A percentile compares a stretch with the other conserved stretches of the same genome.
phyloP scores from a whole-genome alignment of 257 asterid genomes.

The Linaria vulgaris region DNA sequence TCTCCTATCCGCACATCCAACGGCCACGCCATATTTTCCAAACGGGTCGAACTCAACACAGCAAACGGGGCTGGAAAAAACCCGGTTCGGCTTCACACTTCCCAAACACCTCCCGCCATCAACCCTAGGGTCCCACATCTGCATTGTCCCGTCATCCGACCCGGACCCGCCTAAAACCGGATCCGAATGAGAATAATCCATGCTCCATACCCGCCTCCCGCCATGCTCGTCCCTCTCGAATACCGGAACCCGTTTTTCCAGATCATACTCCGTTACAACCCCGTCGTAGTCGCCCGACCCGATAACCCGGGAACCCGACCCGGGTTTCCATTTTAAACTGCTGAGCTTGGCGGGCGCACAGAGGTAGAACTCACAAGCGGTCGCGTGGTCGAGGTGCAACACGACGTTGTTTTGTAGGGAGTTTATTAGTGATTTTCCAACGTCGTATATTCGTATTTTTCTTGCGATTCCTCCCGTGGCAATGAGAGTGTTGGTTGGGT shows the following conservation, averaged over 20 bases:
- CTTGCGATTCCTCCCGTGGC: slow-evolving; percentile 94
- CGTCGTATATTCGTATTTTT: slow-evolving; percentile 58
- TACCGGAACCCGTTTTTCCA: slow-evolving; percentile 63
- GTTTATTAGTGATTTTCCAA: slow-evolving; percentile 27
- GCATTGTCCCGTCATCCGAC: slow-evolving; percentile 93
- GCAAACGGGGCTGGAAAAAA: slow-evolving; percentile 56
- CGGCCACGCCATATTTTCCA: slow-evolving; percentile 43
- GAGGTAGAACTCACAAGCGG: slow-evolving; percentile 65
- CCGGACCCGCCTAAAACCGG: slow-evolving; percentile 83
- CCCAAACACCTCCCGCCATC: slow-evolving; percentile 39
- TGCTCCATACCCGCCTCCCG: slow-evolving; percentile 85
- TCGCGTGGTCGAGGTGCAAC: slow-evolving; percentile 42
- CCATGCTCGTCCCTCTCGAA: slow-evolving; percentile 98
- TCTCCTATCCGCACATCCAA: slow-evolving; percentile 71
- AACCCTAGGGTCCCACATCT: slow-evolving; percentile 85
- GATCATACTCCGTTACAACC: slow-evolving; percentile 79
- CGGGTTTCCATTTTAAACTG: slow-evolving; percentile 84
- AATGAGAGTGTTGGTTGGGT: slow-evolving; percentile 44
- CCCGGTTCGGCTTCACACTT: slow-evolving; percentile 48
- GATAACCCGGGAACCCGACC: slow-evolving; percentile 52
- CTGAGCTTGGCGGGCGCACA: slow-evolving; percentile 89
- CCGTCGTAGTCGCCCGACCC: slow-evolving; percentile 95
- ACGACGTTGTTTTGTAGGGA: not conserved
- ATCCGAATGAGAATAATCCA: slow-evolving; percentile 57
- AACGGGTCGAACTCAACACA: slow-evolving; percentile 79